These are phyloP conservation scores for Atkinsonella texensis DNA, from an alignment of 2,329 filamentous ascomycete species.

Conservation along the genomic window DNA sequence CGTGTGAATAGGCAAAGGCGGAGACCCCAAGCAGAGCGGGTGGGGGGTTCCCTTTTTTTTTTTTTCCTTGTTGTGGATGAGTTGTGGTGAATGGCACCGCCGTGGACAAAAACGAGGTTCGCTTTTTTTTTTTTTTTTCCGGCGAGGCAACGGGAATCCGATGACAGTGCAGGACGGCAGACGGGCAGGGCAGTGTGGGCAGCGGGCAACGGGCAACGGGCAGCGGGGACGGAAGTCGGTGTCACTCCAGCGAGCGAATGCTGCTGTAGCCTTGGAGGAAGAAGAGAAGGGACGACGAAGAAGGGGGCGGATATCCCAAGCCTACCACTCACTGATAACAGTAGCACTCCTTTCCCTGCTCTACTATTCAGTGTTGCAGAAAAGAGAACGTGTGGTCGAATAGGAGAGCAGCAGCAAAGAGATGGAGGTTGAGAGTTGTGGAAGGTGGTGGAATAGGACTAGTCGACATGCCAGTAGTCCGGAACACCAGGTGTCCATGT, in stretches of 20 bases:
- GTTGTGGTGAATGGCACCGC: background rate
- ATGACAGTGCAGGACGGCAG: background rate
- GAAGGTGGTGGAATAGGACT: background rate
- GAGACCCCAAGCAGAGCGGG: conserved; percentile 6
- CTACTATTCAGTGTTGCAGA: background rate
- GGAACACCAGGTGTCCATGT: too few relatives aligned
- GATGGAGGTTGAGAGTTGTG: conserved; percentile 1
- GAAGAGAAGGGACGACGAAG: background rate
- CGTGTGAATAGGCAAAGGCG: conserved; percentile 8
- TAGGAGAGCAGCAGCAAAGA: background rate
- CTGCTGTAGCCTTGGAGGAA: background rate
- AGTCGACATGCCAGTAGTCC: too few relatives aligned
- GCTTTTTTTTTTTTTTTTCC: background rate
- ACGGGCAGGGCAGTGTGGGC: background rate
- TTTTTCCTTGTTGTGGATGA: background rate
- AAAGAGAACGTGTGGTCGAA: background rate
- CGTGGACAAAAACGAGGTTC: background rate
- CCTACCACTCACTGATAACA: too few relatives aligned
- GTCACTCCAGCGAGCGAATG: too few relatives aligned
- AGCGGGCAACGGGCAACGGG: background rate
- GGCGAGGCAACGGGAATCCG: conserved; percentile 1
- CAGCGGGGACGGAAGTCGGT: background rate
- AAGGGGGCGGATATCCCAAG: background rate
- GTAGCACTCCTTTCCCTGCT: background rate
- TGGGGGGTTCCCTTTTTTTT: conserved; percentile 4